A percentile compares a stretch with the other conserved stretches of the same genome.
phyloP scores from a whole-genome alignment of 106 monocot genomes.

The Dendrobium nobile region DNA sequence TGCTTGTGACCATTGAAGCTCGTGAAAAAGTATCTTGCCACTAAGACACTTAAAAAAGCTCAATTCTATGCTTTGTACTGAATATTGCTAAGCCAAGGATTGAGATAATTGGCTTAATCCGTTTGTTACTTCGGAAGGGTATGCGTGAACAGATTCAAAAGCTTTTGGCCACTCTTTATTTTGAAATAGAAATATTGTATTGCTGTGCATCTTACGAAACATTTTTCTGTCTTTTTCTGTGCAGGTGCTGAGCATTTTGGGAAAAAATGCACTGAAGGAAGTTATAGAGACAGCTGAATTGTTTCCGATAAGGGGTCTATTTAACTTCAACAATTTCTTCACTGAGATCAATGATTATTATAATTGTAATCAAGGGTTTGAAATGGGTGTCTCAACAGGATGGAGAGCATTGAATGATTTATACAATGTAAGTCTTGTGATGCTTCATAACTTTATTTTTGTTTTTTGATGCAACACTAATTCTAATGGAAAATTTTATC shows the following conservation, averaged over 20 bases:
- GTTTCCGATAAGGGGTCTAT: constrained; percentile 82
- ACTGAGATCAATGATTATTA: constrained; percentile 78
- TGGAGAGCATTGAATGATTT: constrained; percentile 64
- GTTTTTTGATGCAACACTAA: not conserved
- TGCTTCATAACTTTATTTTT: not conserved
- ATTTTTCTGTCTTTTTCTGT: not conserved
- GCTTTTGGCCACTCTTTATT: not conserved
- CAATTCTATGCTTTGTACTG: not conserved
- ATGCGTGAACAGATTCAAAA: not conserved
- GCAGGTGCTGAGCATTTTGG: constrained; percentile 55
- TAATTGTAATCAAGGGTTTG: constrained; percentile 41
- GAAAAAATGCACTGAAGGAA: constrained; percentile 45
- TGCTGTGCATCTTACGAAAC: not conserved
- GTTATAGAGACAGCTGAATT: constrained; percentile 73
- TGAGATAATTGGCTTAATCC: not conserved
- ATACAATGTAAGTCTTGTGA: constrained; percentile 53
- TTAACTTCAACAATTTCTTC: constrained; percentile 72
- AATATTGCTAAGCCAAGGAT: not conserved
- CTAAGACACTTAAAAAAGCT: not conserved
- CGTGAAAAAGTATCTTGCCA: not conserved
- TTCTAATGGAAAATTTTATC: not conserved
- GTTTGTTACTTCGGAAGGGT: not conserved
- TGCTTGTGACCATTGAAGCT: not conserved
- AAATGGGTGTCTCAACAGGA: constrained; percentile 73
- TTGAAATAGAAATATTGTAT: not conserved